phyloP scores from a whole-genome alignment of 1,284 basidiomycete genomes.

The Mycena sp. region DNA sequence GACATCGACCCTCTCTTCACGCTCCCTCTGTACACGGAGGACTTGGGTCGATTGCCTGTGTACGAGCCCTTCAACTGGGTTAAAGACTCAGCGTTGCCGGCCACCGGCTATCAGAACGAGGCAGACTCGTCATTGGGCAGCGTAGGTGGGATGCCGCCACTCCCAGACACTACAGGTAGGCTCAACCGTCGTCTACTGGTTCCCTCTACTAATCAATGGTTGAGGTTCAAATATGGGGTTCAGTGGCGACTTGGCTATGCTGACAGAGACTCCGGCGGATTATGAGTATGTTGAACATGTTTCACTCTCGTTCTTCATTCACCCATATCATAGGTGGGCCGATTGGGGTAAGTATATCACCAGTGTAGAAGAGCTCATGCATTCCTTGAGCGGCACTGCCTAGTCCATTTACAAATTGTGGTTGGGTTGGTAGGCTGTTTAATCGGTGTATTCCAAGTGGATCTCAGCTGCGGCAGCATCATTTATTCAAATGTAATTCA shows the following conservation, averaged over 20 bases:
- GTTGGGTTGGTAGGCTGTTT: too few relatives aligned
- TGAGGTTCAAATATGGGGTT: too few relatives aligned
- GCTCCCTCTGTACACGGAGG: conserved; percentile 4
- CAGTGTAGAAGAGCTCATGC: conserved; percentile 12
- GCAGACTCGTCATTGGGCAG: too few relatives aligned
- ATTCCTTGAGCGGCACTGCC: not conserved
- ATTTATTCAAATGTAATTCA: too few relatives aligned
- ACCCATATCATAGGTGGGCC: conserved; percentile 14
- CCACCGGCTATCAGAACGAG: too few relatives aligned
- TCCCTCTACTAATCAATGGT: too few relatives aligned
- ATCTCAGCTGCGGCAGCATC: too few relatives aligned
- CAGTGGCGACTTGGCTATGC: not conserved
- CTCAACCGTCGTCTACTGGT: too few relatives aligned
- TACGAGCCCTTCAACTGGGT: conserved; percentile 29
- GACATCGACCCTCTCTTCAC: not conserved
- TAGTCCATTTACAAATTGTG: too few relatives aligned
- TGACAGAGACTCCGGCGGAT: not conserved
- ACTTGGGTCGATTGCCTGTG: not conserved
- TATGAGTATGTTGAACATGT: conserved; percentile 1
- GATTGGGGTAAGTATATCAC: conserved; percentile 23
- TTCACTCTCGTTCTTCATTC: not conserved
- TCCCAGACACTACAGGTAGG: too few relatives aligned
- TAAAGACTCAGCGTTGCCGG: not conserved
- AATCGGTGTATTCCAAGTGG: too few relatives aligned
- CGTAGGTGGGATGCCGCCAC: too few relatives aligned